These are phyloP conservation scores for Pseudogymnoascus sp. DNA, from an alignment of 2,329 filamentous ascomycete genomes.

Conservation along the genomic window DNA sequence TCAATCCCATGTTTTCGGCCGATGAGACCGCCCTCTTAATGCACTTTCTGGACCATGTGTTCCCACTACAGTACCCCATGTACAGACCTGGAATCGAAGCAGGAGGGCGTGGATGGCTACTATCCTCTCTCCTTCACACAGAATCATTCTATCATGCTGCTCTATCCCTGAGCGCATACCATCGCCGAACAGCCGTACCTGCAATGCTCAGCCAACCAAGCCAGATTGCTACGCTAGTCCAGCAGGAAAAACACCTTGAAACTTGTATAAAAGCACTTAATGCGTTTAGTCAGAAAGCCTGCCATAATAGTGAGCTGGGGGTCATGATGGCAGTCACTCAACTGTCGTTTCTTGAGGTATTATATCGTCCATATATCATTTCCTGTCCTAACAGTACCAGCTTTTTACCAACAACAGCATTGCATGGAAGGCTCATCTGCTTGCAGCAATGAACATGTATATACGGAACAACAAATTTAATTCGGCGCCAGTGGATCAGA, in stretches of 20 bases:
- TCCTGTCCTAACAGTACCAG: constrained; percentile 39
- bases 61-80: constrained; percentile 56
- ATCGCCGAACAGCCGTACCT: constrained; percentile 29
- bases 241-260: constrained; percentile 24
- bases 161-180: constrained; percentile 45
- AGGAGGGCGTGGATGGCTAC: constrained; percentile 52
- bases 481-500: constrained; percentile 6
- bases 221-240: constrained; percentile 11
- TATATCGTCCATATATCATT: constrained; percentile 19
- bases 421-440: constrained; percentile 22
- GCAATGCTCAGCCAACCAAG: constrained; percentile 17
- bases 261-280: constrained; percentile 27
- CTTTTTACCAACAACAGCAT: constrained; percentile 33
- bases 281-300: constrained; percentile 12
- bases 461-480: constrained; percentile 10
- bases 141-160: constrained; percentile 49
- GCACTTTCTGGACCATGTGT: constrained; percentile 54
- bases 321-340: constrained; percentile 45
- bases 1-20: constrained; percentile 10
- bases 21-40: constrained; percentile 35
- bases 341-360: constrained; percentile 43
- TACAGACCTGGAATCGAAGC: constrained; percentile 48
- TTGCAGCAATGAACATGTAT: constrained; percentile 20
- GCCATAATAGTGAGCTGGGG: constrained; percentile 20
- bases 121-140: constrained; percentile 48